phyloP scores from a whole-genome alignment of 23 red algal species.

The Gracilaria domingensis region DNA sequence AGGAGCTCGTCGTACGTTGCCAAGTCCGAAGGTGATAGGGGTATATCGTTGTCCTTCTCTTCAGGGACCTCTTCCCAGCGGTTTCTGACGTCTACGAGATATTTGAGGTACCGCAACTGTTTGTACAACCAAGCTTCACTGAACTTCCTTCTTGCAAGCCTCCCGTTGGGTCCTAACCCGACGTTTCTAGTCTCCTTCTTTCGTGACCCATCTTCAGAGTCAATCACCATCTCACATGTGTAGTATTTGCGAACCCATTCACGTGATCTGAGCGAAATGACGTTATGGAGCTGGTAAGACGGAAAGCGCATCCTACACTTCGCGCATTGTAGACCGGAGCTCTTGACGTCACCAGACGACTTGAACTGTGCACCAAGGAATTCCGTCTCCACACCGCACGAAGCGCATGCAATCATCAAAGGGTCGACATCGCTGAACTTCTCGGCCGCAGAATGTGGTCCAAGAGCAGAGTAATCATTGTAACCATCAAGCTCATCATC shows the following conservation, averaged over 20 bases:
- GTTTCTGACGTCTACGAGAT: constrained; percentile 42
- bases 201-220: constrained; percentile 50
- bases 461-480: constrained; percentile 30
- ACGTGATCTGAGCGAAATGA: constrained; percentile 39
- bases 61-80: constrained; percentile 34
- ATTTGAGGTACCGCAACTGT: constrained; percentile 74
- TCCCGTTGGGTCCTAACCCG: constrained; percentile 17
- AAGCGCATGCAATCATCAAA: constrained; percentile 33
- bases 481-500: constrained; percentile 20
- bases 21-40: constrained; percentile 41
- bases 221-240: constrained; percentile 38
- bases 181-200: constrained; percentile 34
- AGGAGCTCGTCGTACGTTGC: constrained; percentile 45
- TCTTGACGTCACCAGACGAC: constrained; percentile 35
- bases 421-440: constrained; percentile 61
- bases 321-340: constrained; percentile 55
- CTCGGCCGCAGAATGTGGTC: constrained; percentile 40
- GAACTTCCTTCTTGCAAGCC: constrained; percentile 54
- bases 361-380: constrained; percentile 48
- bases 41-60: constrained; percentile 2
- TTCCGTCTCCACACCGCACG: constrained; percentile 25
- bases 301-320: constrained; percentile 52
- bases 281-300: constrained; percentile 20
- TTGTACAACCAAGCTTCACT: constrained; percentile 81
- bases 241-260: constrained; percentile 73